Percentiles rank a stretch among this genome's conserved stretches.
Evolutionary conservation across 352 stramenopile species (phyloP).

Genomic region (Phytophthora europaea): DNA sequence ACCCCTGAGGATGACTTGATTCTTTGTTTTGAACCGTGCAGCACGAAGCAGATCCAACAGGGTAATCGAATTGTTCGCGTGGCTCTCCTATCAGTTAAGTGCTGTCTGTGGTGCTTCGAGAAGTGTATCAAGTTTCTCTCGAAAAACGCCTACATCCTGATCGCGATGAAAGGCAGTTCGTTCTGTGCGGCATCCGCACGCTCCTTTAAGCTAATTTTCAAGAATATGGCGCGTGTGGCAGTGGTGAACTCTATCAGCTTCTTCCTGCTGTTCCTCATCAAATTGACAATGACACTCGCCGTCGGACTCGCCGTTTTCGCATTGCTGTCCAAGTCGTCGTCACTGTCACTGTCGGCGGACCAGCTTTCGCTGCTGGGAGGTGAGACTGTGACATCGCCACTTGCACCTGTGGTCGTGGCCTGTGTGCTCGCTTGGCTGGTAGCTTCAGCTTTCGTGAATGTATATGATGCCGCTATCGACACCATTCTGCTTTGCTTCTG

Average conservation of each 20-base stretch:
- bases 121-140: conserved; percentile 98
- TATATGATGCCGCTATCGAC: conserved; percentile 96
- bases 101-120: conserved; percentile 97
- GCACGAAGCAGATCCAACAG: conserved; percentile 78
- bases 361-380: conserved; percentile 74
- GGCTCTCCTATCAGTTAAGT: conserved; percentile 76
- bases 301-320: conserved; percentile 59
- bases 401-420: conserved; percentile 92
- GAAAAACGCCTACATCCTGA: conserved; percentile 96
- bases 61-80: conserved; percentile 86
- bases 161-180: conserved; percentile 81
- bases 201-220: conserved; percentile 95
- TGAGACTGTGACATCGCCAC: conserved; percentile 82
- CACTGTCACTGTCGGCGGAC: conserved; percentile 35
- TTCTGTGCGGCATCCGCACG: conserved; percentile 93
- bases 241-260: conserved; percentile 94
- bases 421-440: conserved; percentile 92
- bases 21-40: conserved; percentile 31
- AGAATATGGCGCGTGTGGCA: conserved; percentile 91
- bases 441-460: conserved; percentile 91
- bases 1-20: background rate
- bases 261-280: conserved; percentile 95
- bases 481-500: conserved; percentile 98
- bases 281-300: conserved; percentile 84
- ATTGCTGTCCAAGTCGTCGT: conserved; percentile 46